Percentiles rank a stretch among this genome's conserved stretches.
phyloP scores from a whole-genome alignment of 345 rosid species.

The Cardiospermum halicacabum region DNA sequence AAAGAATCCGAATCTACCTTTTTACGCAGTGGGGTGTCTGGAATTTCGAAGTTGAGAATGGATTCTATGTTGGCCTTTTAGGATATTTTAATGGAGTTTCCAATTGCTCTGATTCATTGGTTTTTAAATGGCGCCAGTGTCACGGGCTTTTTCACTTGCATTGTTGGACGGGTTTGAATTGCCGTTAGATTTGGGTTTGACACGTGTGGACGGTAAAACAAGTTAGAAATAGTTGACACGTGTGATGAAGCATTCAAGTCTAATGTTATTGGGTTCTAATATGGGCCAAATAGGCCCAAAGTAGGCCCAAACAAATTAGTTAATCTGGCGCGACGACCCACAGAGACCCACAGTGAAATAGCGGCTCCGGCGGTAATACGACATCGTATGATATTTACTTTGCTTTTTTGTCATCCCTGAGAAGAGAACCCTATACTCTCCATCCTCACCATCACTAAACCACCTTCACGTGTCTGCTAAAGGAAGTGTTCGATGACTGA shows the following conservation, averaged over 20 bases:
- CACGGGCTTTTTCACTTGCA: constrained; percentile 1
- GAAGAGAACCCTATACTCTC: background rate
- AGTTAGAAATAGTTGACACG: too few relatives aligned
- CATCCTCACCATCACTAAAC: background rate
- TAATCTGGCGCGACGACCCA: too few relatives aligned
- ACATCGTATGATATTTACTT: too few relatives aligned
- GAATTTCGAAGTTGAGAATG: background rate
- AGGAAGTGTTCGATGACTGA: constrained; percentile 45
- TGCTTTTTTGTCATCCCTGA: background rate
- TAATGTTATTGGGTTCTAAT: too few relatives aligned
- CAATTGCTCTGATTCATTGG: background rate
- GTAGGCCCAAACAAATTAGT: too few relatives aligned
- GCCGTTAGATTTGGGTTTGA: background rate
- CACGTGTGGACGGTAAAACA: too few relatives aligned
- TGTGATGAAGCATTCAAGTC: too few relatives aligned
- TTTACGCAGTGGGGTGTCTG: background rate
- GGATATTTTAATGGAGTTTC: background rate
- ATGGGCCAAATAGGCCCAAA: too few relatives aligned
- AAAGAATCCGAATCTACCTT: background rate
- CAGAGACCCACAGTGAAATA: too few relatives aligned
- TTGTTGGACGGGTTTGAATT: constrained; percentile 23
- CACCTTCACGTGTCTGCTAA: background rate
- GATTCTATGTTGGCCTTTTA: background rate
- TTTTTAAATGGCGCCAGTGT: constrained; percentile 8
- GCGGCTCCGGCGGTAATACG: too few relatives aligned